Conservation (phyloP, 352 stramenopile genomes). For the Globisporangium takayamanum region DNA sequence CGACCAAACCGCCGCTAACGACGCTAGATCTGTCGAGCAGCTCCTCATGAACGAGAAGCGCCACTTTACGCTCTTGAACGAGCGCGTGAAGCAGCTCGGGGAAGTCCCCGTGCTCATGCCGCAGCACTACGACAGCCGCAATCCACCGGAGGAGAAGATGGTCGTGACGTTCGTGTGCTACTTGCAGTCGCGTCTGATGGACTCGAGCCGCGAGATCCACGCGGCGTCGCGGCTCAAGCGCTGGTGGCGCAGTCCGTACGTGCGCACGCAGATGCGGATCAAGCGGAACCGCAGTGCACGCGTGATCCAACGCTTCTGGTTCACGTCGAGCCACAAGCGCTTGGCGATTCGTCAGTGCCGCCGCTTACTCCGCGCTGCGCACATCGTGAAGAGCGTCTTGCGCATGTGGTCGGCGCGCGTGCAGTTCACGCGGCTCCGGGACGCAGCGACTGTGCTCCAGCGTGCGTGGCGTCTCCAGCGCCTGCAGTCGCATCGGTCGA, state of each 20-base stretch:
- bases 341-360: conserved; percentile 64
- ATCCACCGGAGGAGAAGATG: conserved; percentile 90
- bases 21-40: conserved; percentile 15
- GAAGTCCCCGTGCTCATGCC: conserved; percentile 89
- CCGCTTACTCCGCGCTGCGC: conserved; percentile 48
- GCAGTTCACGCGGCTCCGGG: conserved; percentile 21
- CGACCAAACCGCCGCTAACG: conserved; percentile 11
- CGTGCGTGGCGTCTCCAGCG: conserved; percentile 22
- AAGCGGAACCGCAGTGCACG: conserved; percentile 54
- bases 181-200: conserved; percentile 91
- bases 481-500: conserved; percentile 14
- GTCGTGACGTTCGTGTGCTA: conserved; percentile 94
- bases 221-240: conserved; percentile 84
- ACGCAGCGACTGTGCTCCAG: conserved; percentile 30
- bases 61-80: conserved; percentile 88
- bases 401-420: conserved; percentile 21
- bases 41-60: conserved; percentile 63
- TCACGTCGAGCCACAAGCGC: conserved; percentile 68
- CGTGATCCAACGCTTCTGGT: conserved; percentile 75
- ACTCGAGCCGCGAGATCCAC: conserved; percentile 91
- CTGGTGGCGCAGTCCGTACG: conserved; percentile 57
- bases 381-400: conserved; percentile 39
- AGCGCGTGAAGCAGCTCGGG: conserved; percentile 87
- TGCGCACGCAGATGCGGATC: conserved; percentile 44
- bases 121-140: conserved; percentile 80